These are phyloP conservation scores for Pythium graminicola DNA, from an alignment of 352 stramenopile species.

Conservation along the genomic window DNA sequence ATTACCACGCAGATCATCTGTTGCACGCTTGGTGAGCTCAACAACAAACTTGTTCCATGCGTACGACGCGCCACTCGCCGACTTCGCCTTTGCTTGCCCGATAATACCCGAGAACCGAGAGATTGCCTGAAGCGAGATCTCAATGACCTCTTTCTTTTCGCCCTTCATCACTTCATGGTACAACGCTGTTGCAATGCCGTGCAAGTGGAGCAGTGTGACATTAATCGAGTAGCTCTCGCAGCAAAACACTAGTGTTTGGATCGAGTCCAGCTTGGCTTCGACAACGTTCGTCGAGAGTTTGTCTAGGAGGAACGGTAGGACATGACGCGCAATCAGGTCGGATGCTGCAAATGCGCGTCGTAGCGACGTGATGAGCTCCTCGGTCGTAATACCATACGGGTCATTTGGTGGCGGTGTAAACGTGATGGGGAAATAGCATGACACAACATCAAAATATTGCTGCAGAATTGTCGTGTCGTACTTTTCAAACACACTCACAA, in stretches of 20 bases:
- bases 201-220: constrained; percentile 65
- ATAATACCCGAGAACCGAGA: constrained; percentile 57
- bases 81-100: constrained; percentile 50
- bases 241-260: constrained; percentile 81
- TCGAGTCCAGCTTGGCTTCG: constrained; percentile 73
- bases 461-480: constrained; percentile 67
- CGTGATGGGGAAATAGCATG: constrained; percentile 90
- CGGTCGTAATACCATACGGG: constrained; percentile 86
- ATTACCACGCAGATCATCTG: constrained; percentile 56
- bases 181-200: constrained; percentile 50
- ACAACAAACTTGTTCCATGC: constrained; percentile 85
- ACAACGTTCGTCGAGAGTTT: constrained; percentile 74
- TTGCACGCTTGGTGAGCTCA: constrained; percentile 59
- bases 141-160: constrained; percentile 78
- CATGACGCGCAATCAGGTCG: constrained; percentile 67
- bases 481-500: constrained; percentile 55
- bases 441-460: constrained; percentile 87
- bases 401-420: constrained; percentile 88
- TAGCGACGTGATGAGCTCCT: constrained; percentile 76
- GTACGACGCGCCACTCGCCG: constrained; percentile 48
- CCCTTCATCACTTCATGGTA: constrained; percentile 83
- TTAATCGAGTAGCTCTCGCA: constrained; percentile 75
- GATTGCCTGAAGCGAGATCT: constrained; percentile 51
- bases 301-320: constrained; percentile 84
- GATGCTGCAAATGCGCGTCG: constrained; percentile 72